Evolutionary conservation across 352 stramenopile species (phyloP), one percentile per base, ranked within the genome.

Genomic region (Phytophthora hibernalis): DNA sequence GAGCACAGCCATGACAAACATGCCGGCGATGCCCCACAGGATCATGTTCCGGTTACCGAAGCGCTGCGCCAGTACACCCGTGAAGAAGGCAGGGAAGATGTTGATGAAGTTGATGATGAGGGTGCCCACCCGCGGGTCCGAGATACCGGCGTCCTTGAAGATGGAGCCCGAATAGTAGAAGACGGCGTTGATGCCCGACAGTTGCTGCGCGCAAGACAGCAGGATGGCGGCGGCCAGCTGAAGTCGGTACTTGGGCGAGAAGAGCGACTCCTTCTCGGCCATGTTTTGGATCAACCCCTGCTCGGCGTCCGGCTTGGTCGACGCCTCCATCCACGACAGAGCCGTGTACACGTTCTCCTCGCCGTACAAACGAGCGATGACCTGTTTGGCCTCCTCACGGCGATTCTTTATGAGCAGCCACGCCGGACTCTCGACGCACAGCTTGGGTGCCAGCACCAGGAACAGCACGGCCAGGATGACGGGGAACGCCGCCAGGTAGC

Each of bases 171-270:
- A 56, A 31, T 56, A 56, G 49, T 56, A 56, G 49, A 56, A 56
- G 8, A 56, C 49, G 33, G 50, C 50, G 35, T 80, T 87, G 67
- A 87, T 81, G 35, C 76, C 79, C 6, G 74, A 84, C 33, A 88
- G 69, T 54, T 85, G 79, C 61, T 84, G 74, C 13, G 66, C 49
- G 11, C 70, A 68, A 0, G 65, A 68, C 21, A 85, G 45, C 15
- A 63, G 65, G 13, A 80, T 63, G 1, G 74, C 76, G 5, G 80
- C 54, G 10, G 79, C 54, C 5, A 83, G 61, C 61, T 85, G 77
- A 2, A 68, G 38, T 16, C 62, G 62, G 62, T 70, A 70, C 62
- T 61, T 42, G 79, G 61, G 52, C 12, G 43, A 24, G 51, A 68
- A 68, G 16, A 62, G 9, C 10, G 51, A 68, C 16, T 68, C 58